A percentile compares a stretch with the other conserved stretches of the same genome.
phyloP scores from a whole-genome alignment of 2,329 filamentous ascomycete species.

The Alternaria triticimaculans region DNA sequence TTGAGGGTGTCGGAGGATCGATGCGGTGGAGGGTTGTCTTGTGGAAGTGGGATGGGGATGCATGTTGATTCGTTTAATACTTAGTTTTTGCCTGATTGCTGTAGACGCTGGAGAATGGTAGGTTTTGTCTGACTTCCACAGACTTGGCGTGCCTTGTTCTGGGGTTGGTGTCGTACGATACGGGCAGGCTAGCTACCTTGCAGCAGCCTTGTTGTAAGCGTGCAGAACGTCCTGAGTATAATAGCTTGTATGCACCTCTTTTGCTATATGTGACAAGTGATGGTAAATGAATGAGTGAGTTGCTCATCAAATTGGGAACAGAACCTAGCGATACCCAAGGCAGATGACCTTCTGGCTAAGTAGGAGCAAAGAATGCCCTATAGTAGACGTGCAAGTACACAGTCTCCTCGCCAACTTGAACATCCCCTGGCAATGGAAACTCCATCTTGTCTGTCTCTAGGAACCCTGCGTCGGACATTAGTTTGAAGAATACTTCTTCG shows the following conservation, averaged over 20 bases:
- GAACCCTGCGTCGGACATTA: constrained; percentile 50
- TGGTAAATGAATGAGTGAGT: background rate
- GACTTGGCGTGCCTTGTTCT: background rate
- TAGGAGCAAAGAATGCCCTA: background rate
- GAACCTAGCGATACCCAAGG: background rate
- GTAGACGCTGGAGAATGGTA: background rate
- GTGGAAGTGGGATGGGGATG: background rate
- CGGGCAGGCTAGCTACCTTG: background rate
- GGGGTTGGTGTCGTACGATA: background rate
- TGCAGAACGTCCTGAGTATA: background rate
- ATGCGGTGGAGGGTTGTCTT: background rate
- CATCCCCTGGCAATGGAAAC: constrained; percentile 38
- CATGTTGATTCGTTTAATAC: background rate
- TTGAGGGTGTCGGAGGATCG: background rate
- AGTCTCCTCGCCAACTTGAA: constrained; percentile 30
- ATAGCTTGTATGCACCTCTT: background rate
- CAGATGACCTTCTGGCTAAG: background rate
- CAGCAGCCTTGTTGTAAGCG: background rate
- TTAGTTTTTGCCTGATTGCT: background rate
- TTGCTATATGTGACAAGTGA: background rate
- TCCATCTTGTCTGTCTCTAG: constrained; percentile 13
- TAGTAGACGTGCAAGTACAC: constrained; percentile 34
- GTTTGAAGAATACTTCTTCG: constrained; percentile 69
- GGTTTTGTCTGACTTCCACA: background rate
- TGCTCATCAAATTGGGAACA: background rate